phyloP scores from a whole-genome alignment of 192 early-diverging fungal genomes.

The Phlyctochytrium arcticum region DNA sequence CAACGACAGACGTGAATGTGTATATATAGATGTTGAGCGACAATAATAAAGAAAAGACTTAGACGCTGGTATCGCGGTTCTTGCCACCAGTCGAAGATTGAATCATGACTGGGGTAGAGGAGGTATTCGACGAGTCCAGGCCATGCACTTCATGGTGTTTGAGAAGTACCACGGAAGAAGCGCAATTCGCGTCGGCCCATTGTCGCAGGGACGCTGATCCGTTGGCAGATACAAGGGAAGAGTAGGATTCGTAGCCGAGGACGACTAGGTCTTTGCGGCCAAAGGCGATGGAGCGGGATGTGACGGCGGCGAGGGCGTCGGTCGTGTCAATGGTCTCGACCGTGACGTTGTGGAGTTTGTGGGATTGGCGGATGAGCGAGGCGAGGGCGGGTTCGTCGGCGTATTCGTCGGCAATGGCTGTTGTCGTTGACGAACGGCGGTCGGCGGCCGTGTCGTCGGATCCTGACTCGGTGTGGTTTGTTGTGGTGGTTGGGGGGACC shows the following conservation, averaged over 20 bases:
- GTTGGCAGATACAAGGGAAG: background rate
- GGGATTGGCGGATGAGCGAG: background rate
- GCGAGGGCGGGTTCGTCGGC: no score
- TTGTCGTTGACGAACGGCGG: slow-evolving; percentile 8
- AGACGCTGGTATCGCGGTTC: no score
- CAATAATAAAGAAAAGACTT: no score
- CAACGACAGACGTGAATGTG: no score
- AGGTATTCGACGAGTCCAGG: no score
- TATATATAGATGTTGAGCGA: no score
- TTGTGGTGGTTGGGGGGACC: background rate
- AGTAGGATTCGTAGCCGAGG: slow-evolving; percentile 34
- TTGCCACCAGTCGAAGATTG: no score
- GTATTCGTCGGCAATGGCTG: slow-evolving; percentile 5
- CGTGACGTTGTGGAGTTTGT: slow-evolving; percentile 8
- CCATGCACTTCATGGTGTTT: background rate
- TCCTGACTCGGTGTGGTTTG: background rate
- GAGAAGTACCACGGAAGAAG: slow-evolving; percentile 9
- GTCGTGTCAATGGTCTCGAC: slow-evolving; percentile 23
- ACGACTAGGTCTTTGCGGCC: slow-evolving; percentile 48
- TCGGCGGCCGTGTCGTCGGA: background rate
- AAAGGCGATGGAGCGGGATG: slow-evolving; percentile 27
- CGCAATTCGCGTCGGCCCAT: slow-evolving; percentile 22
- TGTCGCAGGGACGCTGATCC: background rate
- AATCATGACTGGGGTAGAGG: no score
- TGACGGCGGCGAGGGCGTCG: slow-evolving; percentile 37